Percentiles rank a stretch among this genome's conserved stretches.
Evolutionary conservation across 192 early-diverging fungal genomes (phyloP).

Genomic region (Backusella luteola): DNA sequence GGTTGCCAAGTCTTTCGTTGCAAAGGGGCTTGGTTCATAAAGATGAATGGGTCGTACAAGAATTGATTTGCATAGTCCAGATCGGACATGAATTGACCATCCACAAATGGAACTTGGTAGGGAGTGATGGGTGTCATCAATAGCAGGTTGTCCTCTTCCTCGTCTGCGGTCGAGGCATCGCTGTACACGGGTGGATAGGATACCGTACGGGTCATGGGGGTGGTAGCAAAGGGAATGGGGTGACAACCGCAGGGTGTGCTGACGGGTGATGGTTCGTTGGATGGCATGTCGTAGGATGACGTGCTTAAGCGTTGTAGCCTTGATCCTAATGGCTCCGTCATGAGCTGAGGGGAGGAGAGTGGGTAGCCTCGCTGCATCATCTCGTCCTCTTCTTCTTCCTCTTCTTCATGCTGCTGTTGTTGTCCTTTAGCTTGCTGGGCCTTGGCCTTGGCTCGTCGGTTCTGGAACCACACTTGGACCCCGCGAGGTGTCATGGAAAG

Average conservation of each 20-base stretch:
- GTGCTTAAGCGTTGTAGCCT: constrained; percentile 5
- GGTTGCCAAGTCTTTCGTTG: background rate
- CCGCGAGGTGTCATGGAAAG: constrained; percentile 66
- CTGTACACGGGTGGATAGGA: background rate
- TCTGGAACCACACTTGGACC: constrained; percentile 89
- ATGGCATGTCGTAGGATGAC: background rate
- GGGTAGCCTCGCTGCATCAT: background rate
- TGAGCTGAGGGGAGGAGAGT: background rate
- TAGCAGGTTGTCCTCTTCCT: constrained; percentile 9
- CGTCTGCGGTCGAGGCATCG: background rate
- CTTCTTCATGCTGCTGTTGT: background rate
- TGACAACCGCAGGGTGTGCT: background rate
- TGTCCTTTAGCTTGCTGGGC: constrained; percentile 36
- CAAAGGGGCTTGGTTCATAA: constrained; percentile 3
- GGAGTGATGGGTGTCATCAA: constrained; percentile 16
- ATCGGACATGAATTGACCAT: background rate
- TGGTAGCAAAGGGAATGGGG: background rate
- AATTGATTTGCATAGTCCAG: background rate
- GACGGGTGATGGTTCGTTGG: background rate
- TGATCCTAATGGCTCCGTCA: constrained; percentile 7
- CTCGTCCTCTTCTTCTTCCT: background rate
- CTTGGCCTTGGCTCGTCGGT: constrained; percentile 85
- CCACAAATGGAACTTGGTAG: constrained; percentile 5
- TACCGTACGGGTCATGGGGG: background rate
- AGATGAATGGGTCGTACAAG: background rate